A percentile compares a stretch with the other conserved stretches of the same genome.
phyloP scores from a whole-genome alignment of 2,329 filamentous ascomycete genomes.

The Pyrenophora seminiperda region DNA sequence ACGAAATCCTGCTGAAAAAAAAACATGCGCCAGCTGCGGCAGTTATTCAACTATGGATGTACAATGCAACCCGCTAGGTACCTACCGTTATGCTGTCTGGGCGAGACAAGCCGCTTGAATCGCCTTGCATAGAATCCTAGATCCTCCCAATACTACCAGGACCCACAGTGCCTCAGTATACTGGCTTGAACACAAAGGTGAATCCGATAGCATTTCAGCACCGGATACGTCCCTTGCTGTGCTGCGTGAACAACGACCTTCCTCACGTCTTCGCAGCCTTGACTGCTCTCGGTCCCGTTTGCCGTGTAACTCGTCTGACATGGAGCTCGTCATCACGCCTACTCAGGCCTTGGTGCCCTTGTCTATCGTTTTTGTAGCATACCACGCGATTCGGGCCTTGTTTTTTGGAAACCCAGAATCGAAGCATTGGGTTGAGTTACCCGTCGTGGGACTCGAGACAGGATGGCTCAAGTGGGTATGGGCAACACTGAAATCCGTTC shows the following conservation, averaged over 20 bases:
- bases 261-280: conserved; percentile 1
- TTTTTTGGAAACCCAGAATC: conserved; percentile 14
- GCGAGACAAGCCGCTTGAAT: too few species aligned
- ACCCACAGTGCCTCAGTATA: conserved; percentile 1
- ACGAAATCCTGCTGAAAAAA: background rate
- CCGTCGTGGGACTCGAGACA: conserved; percentile 14
- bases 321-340: conserved; percentile 23
- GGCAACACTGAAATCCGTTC: conserved; percentile 17
- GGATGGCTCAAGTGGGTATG: conserved; percentile 20
- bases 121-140: conserved; percentile 5
- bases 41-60: background rate
- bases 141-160: background rate
- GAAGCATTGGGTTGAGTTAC: conserved; percentile 18
- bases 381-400: conserved; percentile 15
- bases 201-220: background rate
- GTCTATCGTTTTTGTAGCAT: conserved; percentile 16
- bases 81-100: too few species aligned
- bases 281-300: background rate
- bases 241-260: background rate
- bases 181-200: background rate
- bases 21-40: background rate
- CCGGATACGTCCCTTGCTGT: background rate
- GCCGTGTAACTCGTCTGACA: background rate
- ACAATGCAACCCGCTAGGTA: background rate
- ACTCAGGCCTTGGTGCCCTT: conserved; percentile 20